Conservation (phyloP, 2,329 filamentous ascomycete genomes). For the Hypoxylon sp. region DNA sequence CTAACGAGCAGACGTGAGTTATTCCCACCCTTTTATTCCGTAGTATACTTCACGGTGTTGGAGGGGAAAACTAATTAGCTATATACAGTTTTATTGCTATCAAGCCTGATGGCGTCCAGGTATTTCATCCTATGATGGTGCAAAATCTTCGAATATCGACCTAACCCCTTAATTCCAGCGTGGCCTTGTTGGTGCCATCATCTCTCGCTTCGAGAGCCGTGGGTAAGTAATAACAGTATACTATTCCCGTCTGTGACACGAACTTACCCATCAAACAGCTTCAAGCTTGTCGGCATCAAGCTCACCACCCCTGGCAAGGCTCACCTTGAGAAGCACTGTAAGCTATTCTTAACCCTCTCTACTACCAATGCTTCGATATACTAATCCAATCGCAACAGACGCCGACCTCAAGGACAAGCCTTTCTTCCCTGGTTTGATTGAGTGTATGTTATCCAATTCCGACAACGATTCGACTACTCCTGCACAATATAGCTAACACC, state of each 20-base stretch:
- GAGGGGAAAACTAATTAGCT: conserved; percentile 4
- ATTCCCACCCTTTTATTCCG: not conserved
- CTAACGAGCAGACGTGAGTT: conserved; percentile 47
- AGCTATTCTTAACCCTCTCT: conserved; percentile 44
- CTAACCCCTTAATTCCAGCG: conserved; percentile 66
- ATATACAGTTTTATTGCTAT: conserved; percentile 93
- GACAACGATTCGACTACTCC: not conserved
- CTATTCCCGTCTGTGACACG: no score
- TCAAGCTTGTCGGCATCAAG: conserved; percentile 99
- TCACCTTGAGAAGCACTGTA: conserved; percentile 97
- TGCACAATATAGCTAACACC: conserved; percentile 20
- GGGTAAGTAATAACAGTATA: no score
- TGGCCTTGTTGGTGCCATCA: conserved; percentile 97
- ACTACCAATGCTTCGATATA: conserved; percentile 2
- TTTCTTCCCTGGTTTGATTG: conserved; percentile 94
- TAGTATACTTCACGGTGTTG: not conserved
- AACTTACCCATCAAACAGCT: conserved; percentile 61
- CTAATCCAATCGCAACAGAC: conserved; percentile 60
- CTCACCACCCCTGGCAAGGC: conserved; percentile 86
- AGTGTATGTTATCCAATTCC: conserved; percentile 80
- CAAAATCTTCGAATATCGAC: conserved; percentile 32
- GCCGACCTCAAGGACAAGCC: conserved; percentile 90
- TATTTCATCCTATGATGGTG: conserved; percentile 54
- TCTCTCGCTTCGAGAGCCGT: conserved; percentile 96
- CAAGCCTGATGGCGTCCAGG: conserved; percentile 99